A percentile compares a stretch with the other conserved stretches of the same genome.
These are phyloP conservation scores for Mycena latifolia DNA, from an alignment of 768 basidiomycete genomes.

Conservation along the genomic window DNA sequence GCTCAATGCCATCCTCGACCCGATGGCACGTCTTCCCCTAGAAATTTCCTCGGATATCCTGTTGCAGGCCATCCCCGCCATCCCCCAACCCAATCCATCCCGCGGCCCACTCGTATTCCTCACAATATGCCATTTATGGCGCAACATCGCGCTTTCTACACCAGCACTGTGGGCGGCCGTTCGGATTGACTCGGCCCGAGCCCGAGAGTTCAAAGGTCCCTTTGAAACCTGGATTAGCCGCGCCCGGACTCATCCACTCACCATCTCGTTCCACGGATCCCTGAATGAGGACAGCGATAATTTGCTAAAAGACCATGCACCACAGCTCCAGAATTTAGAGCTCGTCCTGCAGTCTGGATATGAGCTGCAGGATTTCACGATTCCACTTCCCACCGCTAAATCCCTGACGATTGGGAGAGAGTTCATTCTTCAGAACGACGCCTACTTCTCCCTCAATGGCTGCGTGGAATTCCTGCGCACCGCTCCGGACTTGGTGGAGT, in stretches of 20 bases:
- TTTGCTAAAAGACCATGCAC: neutral
- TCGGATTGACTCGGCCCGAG: too few species aligned
- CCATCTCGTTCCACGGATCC: neutral
- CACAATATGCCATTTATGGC: constrained; percentile 4
- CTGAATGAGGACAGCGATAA: neutral
- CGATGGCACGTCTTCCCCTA: constrained; percentile 6
- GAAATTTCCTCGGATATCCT: constrained; percentile 18
- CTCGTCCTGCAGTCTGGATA: too few species aligned
- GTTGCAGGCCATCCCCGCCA: neutral
- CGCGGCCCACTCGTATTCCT: neutral
- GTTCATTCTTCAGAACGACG: too few species aligned
- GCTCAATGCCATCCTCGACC: constrained; percentile 18
- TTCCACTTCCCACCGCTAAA: neutral
- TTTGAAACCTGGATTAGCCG: constrained; percentile 7
- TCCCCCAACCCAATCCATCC: neutral
- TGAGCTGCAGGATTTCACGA: too few species aligned
- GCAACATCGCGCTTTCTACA: constrained; percentile 13
- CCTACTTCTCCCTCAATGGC: too few species aligned
- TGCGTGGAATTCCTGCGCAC: neutral
- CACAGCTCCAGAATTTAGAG: neutral
- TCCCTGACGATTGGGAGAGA: neutral
- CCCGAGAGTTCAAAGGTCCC: neutral
- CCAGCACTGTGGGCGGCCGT: constrained; percentile 10
- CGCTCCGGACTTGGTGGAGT: neutral
- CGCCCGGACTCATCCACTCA: neutral